Evolutionary conservation across 1,139 yeast genomes (phyloP), one percentile per base, ranked within the genome.

Genomic region (Yamadazyma diospyri): DNA sequence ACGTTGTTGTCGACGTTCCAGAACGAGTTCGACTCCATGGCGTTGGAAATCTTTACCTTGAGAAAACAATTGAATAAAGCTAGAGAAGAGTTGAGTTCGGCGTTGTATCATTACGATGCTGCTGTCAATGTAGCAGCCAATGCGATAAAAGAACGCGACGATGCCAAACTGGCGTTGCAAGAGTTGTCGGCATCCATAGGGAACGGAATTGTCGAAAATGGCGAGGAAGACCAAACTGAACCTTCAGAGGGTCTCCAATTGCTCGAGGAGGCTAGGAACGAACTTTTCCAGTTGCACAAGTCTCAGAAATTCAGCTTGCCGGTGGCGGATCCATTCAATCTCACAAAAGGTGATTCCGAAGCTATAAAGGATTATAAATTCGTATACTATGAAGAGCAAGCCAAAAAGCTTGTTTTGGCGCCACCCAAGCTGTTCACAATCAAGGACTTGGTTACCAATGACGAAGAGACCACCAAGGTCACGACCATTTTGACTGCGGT

Each of bases 21-120:
- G 53, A 78, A 79, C 38, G 96, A 89, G 53, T 89, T 95, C 89
- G 97, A 92, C 51, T 76, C 96, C 0, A 57, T 85, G 38, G 87
- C 94, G 23, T 61, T 89, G 36, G 97, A 92, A 51, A 69, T 83
- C 28, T 88, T 85, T 50, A 72, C 81, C 20, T 61, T 89, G 40
- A 69, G 94, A 41, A 84, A 84, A 51, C 89, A 82, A 46, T 64
- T 89, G 30, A 74, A 69, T 32, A 64, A 65, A 22, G 72, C 92
- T 2, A 71, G 83, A 40, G 77, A 82, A 47, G 94, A 87, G 48
- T 59, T 89, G 36, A 81, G 94, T 26, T 61, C 83, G 4, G 81
- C 95, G 0, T 61, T 88, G 25, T 88, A 87, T 50, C 84, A 81
- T 45, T 84, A 83, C 44, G 97, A 89, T 54, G 97, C 97, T 0